Evolutionary conservation across 192 early-diverging fungal genomes (phyloP), one percentile per base, ranked within the genome.

Genomic region (Glomus cerebriforme): DNA sequence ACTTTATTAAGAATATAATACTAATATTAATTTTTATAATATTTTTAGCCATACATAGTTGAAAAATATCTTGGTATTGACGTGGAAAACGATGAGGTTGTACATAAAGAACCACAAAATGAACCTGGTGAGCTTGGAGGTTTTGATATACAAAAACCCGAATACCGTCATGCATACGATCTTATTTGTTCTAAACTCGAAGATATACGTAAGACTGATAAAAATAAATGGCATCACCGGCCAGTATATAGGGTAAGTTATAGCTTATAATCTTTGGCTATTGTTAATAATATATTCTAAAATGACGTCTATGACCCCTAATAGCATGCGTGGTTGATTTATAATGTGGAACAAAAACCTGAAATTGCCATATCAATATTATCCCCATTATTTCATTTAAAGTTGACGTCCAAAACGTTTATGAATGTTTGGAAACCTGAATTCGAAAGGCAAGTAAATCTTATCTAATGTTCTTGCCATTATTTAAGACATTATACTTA

Each of bases 391-490:
- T 90, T 95, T 58, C 86, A 88, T 12, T 72, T 94, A 39, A 89
- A 89, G 65, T 80, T 79, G 19, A 88, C 79, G 15, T 79, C 85
- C 15, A 91, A 92, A 60, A 75, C 81, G 19, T 81, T 91, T 43
- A 88, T 92, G 45, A 88, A 91, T 76, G 90, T 94, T 35, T 95
- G 91, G 94, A 92, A 89, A 70, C 90, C 91, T 7, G 92, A 92
- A 79, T 94, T 91, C 84, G 93, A 94, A 85, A 83, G 91, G 85
- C 90, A 84, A 69, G 80, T 19, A 47, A 10, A 35, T 59, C 0
- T 35, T 54, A 34, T 78, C 32, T n/a, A n/a, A n/a, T n/a, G n/a
- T n/a, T 10, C n/a, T 54, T 31, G 27, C 31, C 13, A 7, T 27
- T 54, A 27, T 39, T 37, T 62, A 7, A 64, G 64, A 67, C 67